phyloP scores from a whole-genome alignment of 2,329 filamentous ascomycete genomes.

The Didymella sp. region DNA sequence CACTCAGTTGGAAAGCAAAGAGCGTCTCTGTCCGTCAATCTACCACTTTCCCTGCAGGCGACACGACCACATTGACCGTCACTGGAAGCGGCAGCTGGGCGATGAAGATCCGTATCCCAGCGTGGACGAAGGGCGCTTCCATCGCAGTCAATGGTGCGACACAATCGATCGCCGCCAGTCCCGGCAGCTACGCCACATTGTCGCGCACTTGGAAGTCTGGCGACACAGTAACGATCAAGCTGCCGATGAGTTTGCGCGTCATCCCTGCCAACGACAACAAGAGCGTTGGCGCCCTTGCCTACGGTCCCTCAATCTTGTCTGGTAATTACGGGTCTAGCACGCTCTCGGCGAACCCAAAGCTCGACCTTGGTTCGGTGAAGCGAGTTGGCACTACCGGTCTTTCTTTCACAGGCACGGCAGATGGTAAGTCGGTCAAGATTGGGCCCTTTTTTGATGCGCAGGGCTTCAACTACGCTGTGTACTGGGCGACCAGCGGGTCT shows the following conservation, averaged over 20 bases:
- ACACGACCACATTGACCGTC: not conserved
- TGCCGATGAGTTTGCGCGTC: not conserved
- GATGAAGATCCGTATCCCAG: constrained; percentile 1
- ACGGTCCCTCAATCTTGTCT: not conserved
- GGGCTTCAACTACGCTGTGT: constrained; percentile 2
- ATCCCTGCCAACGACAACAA: not conserved
- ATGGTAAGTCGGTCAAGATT: constrained; percentile 2
- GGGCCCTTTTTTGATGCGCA: not conserved
- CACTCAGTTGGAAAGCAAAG: constrained; percentile 18
- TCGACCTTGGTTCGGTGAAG: not conserved
- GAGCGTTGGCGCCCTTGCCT: not conserved
- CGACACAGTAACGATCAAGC: constrained; percentile 3
- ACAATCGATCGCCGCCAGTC: not conserved
- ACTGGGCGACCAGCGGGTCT: constrained; percentile 1
- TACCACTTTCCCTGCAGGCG: not conserved
- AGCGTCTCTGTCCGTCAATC: not conserved
- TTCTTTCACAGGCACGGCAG: not conserved
- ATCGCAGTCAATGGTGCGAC: constrained; percentile 3
- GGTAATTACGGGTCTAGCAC: not conserved
- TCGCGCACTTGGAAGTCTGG: not conserved
- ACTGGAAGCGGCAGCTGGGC: not conserved
- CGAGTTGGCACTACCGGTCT: not conserved
- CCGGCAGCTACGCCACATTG: not conserved
- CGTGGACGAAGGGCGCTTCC: not conserved
- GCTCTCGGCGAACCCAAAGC: not conserved